phyloP scores from a whole-genome alignment of 495 filamentous ascomycete species.

The Trichoderma virens region DNA sequence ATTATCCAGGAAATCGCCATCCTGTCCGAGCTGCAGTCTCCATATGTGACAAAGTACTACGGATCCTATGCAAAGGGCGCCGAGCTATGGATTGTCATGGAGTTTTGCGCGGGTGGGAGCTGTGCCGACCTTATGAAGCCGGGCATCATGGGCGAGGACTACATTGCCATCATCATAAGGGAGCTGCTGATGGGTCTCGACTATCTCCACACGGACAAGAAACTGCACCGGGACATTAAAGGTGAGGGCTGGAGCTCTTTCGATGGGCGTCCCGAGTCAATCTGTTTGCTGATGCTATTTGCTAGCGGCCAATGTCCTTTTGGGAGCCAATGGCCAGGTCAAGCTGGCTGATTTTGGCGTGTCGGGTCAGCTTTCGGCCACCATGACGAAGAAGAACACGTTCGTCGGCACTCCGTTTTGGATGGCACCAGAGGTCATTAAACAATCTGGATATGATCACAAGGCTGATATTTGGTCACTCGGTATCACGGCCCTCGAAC shows the following conservation, averaged over 20 bases:
- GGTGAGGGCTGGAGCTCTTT: conserved; percentile 40
- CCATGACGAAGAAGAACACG: conserved; percentile 99
- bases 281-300: conserved; percentile 17
- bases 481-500: conserved; percentile 92
- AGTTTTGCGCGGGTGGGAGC: conserved; percentile 88
- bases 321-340: conserved; percentile 84
- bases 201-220: conserved; percentile 90
- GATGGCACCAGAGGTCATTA: conserved; percentile 99
- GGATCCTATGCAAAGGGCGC: conserved; percentile 93
- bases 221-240: conserved; percentile 96
- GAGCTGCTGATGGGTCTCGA: conserved; percentile 86
- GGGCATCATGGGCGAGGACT: conserved; percentile 82
- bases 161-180: conserved; percentile 87
- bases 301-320: conserved; percentile 79
- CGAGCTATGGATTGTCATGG: conserved; percentile 96
- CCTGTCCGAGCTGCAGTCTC: conserved; percentile 85
- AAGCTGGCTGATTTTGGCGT: conserved; percentile 98
- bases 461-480: conserved; percentile 99
- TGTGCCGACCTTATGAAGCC: conserved; percentile 89
- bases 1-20: conserved; percentile 98
- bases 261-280: conserved; percentile 8
- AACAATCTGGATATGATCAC: conserved; percentile 95
- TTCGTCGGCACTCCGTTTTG: conserved; percentile 98
- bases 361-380: conserved; percentile 91
- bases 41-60: conserved; percentile 94